Conservation (phyloP, 306 rosid genomes). For the cucumber (Cucumis sativus) region DNA sequence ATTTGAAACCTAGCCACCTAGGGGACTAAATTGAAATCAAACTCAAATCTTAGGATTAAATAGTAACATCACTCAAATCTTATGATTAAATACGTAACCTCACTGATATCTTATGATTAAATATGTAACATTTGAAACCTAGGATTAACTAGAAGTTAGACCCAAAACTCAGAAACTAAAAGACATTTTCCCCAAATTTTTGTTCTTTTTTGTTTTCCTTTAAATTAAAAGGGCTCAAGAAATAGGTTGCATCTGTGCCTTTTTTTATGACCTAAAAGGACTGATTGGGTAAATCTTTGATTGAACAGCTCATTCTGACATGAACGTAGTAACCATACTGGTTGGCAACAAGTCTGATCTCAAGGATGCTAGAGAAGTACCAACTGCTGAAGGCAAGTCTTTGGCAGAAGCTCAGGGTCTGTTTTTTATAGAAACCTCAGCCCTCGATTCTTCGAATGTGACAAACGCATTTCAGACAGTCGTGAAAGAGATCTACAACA, state of each 20-base stretch:
- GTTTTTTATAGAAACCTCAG: conserved; percentile 95
- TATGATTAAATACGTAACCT: too few species aligned
- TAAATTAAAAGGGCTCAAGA: neutral
- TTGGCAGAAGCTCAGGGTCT: conserved; percentile 92
- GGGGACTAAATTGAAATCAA: too few species aligned
- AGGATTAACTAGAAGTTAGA: too few species aligned
- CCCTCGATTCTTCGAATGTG: conserved; percentile 91
- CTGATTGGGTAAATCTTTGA: conserved; percentile 34
- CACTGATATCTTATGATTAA: too few species aligned
- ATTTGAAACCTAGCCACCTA: too few species aligned
- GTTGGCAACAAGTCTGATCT: conserved; percentile 97
- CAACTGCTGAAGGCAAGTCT: conserved; percentile 74
- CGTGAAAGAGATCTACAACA: conserved; percentile 84
- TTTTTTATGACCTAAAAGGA: conserved; percentile 23
- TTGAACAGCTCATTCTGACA: conserved; percentile 93
- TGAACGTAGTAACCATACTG: conserved; percentile 92
- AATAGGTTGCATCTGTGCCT: neutral
- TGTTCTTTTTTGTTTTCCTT: too few species aligned
- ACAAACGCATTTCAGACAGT: conserved; percentile 80
- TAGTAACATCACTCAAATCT: too few species aligned
- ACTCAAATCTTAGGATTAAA: too few species aligned
- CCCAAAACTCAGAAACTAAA: too few species aligned
- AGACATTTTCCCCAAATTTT: too few species aligned
- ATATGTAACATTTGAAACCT: too few species aligned
- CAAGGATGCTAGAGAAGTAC: conserved; percentile 86